Base-by-base conservation (phyloP, 495 filamentous ascomycete species). In the Penicillium longicatenatum region DNA sequence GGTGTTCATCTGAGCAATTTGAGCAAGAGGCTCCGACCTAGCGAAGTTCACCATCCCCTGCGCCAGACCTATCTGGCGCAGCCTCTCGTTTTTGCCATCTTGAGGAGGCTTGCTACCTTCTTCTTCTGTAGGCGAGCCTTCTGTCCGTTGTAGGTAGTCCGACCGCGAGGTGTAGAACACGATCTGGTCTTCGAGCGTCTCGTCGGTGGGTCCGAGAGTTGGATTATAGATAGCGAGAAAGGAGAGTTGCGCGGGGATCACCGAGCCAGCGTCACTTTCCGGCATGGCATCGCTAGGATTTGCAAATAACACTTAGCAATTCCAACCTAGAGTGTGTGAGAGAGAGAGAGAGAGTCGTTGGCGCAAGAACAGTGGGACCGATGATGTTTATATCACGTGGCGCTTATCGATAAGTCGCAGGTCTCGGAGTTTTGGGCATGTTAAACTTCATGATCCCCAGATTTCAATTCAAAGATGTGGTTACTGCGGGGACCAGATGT, bases 41-140 rank as follows among this genome's bases (percentile, higher is more conserved):
- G 90, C 89, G 75, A 99, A 98, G 71, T 88, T 89, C 56, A 97
- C 91, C 85, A 98, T 96, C 52, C 92, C 94, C 78, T 99, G 94
- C 51, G 94, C 95, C 61, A 98, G 83, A n/a, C 94, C 94, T 70
- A 98, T 90, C 75, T 96, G 91, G 59, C 95, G 84, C 65, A 98
- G 72, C 60, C 83, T 87, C 75, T 93, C 88, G 69, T 98, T 96
- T 57, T 80, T 82, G 51, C 89, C 80, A 62, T 89, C 84, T 41
- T 81, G 80, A 17, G 73, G 74, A 5, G 80, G 59, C 10, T 91
- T 89, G 42, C 78, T 79, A 53, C 85, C 78, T 37, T 88, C 83
- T 16, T 80, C 63, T 43, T 67, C 75, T 12, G 73, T 67, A 7
- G 77, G 37, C 56, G 69, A 67, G 63, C 76, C 70, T 61, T 75